A percentile compares a stretch with the other conserved stretches of the same genome.
phyloP scores from a whole-genome alignment of 495 filamentous ascomycete species.

The Trichoderma asperelloides region DNA sequence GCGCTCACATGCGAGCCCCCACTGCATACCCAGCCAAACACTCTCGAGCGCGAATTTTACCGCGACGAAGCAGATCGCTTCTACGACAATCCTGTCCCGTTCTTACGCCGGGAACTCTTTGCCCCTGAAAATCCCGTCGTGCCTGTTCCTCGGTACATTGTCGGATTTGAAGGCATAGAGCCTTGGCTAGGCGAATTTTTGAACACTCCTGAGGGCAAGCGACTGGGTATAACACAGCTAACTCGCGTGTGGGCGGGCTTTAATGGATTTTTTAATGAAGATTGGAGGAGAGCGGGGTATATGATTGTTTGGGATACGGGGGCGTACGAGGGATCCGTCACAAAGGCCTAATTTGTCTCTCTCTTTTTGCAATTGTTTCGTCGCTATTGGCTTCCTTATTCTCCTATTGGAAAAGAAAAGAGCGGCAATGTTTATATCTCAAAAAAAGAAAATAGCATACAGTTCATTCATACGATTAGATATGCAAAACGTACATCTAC shows the following conservation, averaged over 20 bases:
- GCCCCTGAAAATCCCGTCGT: slow-evolving; percentile 28
- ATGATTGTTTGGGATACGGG: slow-evolving; percentile 66
- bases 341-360: background rate
- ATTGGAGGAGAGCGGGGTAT: slow-evolving; percentile 74
- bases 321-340: slow-evolving; percentile 18
- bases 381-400: background rate
- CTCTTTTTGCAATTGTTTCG: background rate
- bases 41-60: slow-evolving; percentile 50
- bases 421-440: too few species aligned
- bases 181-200: slow-evolving; percentile 35
- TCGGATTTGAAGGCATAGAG: slow-evolving; percentile 47
- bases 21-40: slow-evolving; percentile 45
- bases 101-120: slow-evolving; percentile 43
- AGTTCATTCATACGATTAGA: too few species aligned
- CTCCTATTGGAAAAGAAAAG: background rate
- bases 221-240: slow-evolving; percentile 31
- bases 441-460: too few species aligned
- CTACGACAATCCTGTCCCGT: slow-evolving; percentile 57
- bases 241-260: slow-evolving; percentile 59
- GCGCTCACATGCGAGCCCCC: slow-evolving; percentile 90
- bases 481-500: too few species aligned
- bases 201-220: slow-evolving; percentile 38
- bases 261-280: slow-evolving; percentile 82
- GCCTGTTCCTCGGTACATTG: slow-evolving; percentile 44
- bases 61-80: slow-evolving; percentile 87